phyloP scores from a whole-genome alignment of 2,329 filamentous ascomycete species.

The Aspergillus viridinutans region DNA sequence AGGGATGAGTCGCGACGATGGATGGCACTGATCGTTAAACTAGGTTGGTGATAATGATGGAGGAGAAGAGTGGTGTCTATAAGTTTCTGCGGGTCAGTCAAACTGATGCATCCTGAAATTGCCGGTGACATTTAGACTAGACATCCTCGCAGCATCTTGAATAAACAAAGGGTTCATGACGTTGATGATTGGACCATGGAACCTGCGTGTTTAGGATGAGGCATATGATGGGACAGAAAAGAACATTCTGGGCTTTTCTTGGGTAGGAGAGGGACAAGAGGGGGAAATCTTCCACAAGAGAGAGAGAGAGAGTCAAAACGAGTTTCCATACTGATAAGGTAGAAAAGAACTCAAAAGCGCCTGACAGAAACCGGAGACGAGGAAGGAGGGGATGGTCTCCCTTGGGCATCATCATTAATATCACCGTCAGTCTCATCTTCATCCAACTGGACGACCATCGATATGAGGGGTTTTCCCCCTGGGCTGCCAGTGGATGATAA shows the following conservation, averaged over 20 bases:
- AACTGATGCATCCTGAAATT: slow-evolving; percentile 9
- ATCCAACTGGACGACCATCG: neutral
- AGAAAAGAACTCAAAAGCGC: neutral
- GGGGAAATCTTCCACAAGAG: slow-evolving; percentile 1
- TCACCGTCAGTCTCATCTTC: neutral
- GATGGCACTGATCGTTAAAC: neutral
- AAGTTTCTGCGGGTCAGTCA: slow-evolving; percentile 7
- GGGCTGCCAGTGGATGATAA: neutral
- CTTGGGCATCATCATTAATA: neutral
- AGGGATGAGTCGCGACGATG: neutral
- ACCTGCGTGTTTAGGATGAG: slow-evolving; percentile 1
- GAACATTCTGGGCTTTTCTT: slow-evolving; percentile 17
- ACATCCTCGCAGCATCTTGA: slow-evolving; percentile 9
- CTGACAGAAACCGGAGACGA: neutral
- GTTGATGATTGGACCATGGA: slow-evolving; percentile 14
- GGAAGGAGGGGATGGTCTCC: neutral
- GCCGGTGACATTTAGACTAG: slow-evolving; percentile 12
- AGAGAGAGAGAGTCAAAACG: neutral
- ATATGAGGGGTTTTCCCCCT: neutral
- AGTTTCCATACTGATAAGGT: neutral
- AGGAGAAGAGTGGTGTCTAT: slow-evolving; percentile 5
- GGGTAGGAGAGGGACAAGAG: neutral
- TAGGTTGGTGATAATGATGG: slow-evolving; percentile 2
- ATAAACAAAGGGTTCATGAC: slow-evolving; percentile 9
- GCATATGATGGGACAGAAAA: slow-evolving; percentile 7